Conservation (phyloP, 441 rosid species). For the Arabidopsis lyrata region DNA sequence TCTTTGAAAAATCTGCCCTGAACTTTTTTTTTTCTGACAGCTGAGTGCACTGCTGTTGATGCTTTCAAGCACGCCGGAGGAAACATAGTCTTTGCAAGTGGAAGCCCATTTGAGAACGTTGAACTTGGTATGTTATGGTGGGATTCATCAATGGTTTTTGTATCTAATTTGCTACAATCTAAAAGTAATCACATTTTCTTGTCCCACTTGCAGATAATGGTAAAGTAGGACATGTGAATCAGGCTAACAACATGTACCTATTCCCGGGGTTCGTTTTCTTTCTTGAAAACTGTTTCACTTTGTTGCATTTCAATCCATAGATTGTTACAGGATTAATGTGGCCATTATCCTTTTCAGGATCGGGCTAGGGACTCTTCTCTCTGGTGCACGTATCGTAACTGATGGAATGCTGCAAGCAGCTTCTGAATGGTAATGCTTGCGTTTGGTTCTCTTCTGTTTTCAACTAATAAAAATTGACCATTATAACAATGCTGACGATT, state of each 20-base stretch:
- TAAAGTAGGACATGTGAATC: constrained; percentile 90
- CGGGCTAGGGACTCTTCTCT: constrained; percentile 87
- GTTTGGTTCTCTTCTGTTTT: constrained; percentile 5
- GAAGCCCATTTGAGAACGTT: constrained; percentile 92
- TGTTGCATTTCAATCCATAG: not conserved
- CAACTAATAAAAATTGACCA: not conserved
- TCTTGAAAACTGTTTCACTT: constrained; percentile 31
- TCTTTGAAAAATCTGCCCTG: constrained; percentile 36
- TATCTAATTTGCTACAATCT: constrained; percentile 23
- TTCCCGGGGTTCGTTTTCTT: constrained; percentile 86
- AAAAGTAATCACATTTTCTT: not conserved
- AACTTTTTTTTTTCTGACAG: constrained; percentile 52
- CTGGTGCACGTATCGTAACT: constrained; percentile 80
- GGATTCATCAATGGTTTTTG: constrained; percentile 4
- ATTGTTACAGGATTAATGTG: not conserved
- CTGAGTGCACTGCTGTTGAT: constrained; percentile 95
- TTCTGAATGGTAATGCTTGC: constrained; percentile 75
- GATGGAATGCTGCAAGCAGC: constrained; percentile 97
- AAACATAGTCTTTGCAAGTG: constrained; percentile 92
- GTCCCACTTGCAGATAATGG: constrained; percentile 72
- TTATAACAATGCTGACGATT: not conserved
- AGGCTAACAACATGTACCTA: constrained; percentile 98
- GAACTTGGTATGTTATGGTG: constrained; percentile 66
- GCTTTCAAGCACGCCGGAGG: constrained; percentile 95
- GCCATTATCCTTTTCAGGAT: constrained; percentile 56